A percentile compares a stretch with the other conserved stretches of the same genome.
phyloP scores from a whole-genome alignment of 805 yeast genomes.

The Nakazawaea holstii region DNA sequence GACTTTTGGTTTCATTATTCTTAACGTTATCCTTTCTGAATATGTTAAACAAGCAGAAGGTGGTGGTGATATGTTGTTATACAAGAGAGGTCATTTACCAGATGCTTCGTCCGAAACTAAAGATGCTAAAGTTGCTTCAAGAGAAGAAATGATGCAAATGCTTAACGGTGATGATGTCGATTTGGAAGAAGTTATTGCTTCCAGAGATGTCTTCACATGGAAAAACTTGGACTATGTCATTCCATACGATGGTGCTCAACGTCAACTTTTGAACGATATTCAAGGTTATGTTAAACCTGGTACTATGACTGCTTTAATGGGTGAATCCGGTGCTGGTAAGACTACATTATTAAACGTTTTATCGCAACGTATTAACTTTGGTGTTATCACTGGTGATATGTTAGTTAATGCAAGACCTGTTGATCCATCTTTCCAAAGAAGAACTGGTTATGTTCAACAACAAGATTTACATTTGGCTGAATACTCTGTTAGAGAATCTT shows the following conservation, averaged over 20 bases:
- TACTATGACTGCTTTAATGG: constrained; percentile 69
- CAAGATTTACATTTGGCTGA: constrained; percentile 50
- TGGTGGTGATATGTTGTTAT: too few relatives aligned
- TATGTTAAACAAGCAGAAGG: constrained; percentile 11
- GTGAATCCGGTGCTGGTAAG: constrained; percentile 63
- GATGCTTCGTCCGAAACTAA: not conserved
- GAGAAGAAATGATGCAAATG: not conserved
- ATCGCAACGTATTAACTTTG: constrained; percentile 49
- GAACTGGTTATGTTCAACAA: constrained; percentile 56
- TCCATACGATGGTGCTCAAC: constrained; percentile 44
- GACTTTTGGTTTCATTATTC: not conserved
- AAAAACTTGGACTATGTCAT: constrained; percentile 68
- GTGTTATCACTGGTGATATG: constrained; percentile 54
- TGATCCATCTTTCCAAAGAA: constrained; percentile 44
- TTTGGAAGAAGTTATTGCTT: constrained; percentile 20
- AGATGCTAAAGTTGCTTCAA: not conserved
- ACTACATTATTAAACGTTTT: constrained; percentile 50
- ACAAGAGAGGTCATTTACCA: not conserved
- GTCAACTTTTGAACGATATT: constrained; percentile 58
- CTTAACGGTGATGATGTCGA: constrained; percentile 8
- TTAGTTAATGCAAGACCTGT: constrained; percentile 49
- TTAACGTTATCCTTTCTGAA: constrained; percentile 13
- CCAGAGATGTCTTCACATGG: constrained; percentile 67
- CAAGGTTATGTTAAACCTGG: constrained; percentile 86
- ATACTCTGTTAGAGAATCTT: constrained; percentile 49